These are phyloP conservation scores for Thermomucor indicae-seudaticae DNA, from an alignment of 371 early-diverging fungal species.

Conservation along the genomic window DNA sequence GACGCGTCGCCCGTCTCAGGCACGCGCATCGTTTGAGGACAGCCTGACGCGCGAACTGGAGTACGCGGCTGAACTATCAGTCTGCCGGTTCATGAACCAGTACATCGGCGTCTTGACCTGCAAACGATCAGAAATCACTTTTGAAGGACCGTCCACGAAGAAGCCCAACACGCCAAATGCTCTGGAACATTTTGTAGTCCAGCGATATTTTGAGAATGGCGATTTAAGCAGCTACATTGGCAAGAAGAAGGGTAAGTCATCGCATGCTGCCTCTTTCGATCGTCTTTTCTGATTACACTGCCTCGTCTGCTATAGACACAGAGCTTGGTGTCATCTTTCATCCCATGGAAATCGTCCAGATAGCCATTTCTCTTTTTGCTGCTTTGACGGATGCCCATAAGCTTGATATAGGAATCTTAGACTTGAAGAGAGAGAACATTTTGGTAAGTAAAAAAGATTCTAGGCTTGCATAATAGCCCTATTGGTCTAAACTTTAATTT, in stretches of 20 bases:
- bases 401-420: constrained; percentile 29
- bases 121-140: neutral
- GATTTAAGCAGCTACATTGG: constrained; percentile 27
- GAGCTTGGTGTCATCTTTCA: constrained; percentile 7
- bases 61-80: constrained; percentile 24
- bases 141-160: neutral
- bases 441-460: constrained; percentile 18
- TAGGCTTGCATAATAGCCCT: neutral
- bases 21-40: neutral
- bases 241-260: constrained; percentile 1
- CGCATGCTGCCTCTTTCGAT: neutral
- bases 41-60: constrained; percentile 18
- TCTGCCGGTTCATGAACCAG: constrained; percentile 20
- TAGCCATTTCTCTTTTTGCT: constrained; percentile 27
- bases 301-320: too few species aligned
- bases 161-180: too few species aligned
- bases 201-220: constrained; percentile 21
- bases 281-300: too few species aligned
- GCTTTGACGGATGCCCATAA: constrained; percentile 29
- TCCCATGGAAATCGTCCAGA: constrained; percentile 23
- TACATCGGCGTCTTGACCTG: constrained; percentile 26
- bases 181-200: constrained; percentile 13
- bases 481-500: constrained; percentile 14
- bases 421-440: constrained; percentile 35
- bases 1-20: constrained; percentile 5